phyloP scores from a whole-genome alignment of 176 grass and related monocot species.

The Oryza glaberrima region DNA sequence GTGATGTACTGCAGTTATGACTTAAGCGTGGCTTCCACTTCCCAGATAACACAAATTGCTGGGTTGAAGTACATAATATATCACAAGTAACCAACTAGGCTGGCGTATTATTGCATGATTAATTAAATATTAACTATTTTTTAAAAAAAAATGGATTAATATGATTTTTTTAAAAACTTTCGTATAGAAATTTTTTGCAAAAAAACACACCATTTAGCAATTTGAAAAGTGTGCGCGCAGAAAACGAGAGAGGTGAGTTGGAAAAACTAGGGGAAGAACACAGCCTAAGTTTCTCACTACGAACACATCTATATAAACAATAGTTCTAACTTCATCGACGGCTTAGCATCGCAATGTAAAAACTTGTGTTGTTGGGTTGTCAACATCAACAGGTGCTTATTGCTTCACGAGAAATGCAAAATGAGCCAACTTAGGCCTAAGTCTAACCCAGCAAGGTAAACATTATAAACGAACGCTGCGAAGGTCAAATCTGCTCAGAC shows the following conservation, averaged over 20 bases:
- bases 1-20: neutral
- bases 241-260: no score
- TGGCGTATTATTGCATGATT: no score
- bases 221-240: no score
- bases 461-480: no score
- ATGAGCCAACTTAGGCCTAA: neutral
- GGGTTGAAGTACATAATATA: neutral
- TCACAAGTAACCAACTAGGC: neutral
- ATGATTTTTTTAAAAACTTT: no score
- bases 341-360: neutral
- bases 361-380: neutral
- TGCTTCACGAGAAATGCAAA: constrained; percentile 2
- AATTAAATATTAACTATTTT: no score
- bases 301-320: neutral
- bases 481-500: neutral
- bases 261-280: no score
- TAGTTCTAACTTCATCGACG: neutral
- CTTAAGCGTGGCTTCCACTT: neutral
- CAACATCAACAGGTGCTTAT: neutral
- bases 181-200: no score
- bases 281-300: neutral
- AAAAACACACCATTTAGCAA: no score
- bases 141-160: no score
- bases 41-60: neutral
- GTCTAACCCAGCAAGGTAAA: neutral